Evolutionary conservation across 371 early-diverging fungal genomes (phyloP), one percentile per base, ranked within the genome.

Genomic region (Mucor ambiguus): DNA sequence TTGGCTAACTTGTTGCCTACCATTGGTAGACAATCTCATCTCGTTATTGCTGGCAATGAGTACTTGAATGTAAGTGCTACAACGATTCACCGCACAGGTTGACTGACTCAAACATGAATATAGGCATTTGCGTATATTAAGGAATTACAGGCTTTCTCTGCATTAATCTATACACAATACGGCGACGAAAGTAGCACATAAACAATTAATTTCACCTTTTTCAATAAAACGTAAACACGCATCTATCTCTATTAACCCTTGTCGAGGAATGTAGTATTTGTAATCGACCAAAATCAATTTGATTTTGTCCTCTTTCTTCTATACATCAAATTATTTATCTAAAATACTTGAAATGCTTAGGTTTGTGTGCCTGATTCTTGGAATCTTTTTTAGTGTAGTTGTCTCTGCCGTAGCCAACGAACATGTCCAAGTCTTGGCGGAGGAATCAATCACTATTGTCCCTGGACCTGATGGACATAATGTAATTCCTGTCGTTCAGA

Each of bases 1-100:
- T 70, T 96, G 18, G 95, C 91, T 3, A 88, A 87, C 60, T 73
- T 94, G 37, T 71, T 96, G 66, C 95, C 96, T 22, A 65, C 83
- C 57, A 84, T 95, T 56, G 85, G 91, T 22, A 85, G 90, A 59
- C 89, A 92, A 73, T 91, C 89, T 12, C 92, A 95, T 69, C 68
- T 86, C 64, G 86, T 94, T 33, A 82, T 96, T 60, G 89, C 93
- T 74, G 93, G 95, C 26, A 95, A 95, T 76, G 84, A 87, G 66
- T 96, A 90, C 66, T 75, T 95, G 9, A 93, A 95, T 70, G 90
- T 81, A 80, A 72, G 77, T 61, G 20, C 0, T 54, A 16, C 0
- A 30, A 24, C 2, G 4, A 22, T 8, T 28, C 20, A 12, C 11
- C 57, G 28, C 33, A 1, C 2, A 6, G 9, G 33, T 33, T 9